Base-by-base conservation (phyloP, 768 basidiomycete genomes). In the Lyophyllum atratum region DNA sequence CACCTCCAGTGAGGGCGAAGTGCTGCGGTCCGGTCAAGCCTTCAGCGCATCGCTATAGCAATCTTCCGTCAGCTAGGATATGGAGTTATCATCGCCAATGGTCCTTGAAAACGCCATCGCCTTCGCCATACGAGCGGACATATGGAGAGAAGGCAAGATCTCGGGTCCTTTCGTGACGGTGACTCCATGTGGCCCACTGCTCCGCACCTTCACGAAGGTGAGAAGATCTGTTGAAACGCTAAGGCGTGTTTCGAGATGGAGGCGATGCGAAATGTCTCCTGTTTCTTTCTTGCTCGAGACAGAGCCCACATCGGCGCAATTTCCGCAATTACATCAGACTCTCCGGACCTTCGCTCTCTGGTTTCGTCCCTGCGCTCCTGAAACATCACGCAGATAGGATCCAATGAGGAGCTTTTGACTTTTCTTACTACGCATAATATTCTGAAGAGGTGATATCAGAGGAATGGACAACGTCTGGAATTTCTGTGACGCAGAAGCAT, bases 321-420 rank as follows among this genome's bases (percentile, higher is more conserved):
- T 67, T 11, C 17, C n/a, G 49, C 72, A 75, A 21, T 71, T 68
- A 53, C 74, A 74, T 9, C 70, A 70, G 37, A 76, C 56, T 37
- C 68, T 72, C 28, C 71, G 67, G 28, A 72, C 58, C 12, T 54
- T 55, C 1, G 54, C n/a, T n/a, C 31, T 49, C 24, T 56, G 21
- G 39, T 43, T 55, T 7, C 61, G 58, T 4, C 56, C 54, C 47
- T 67, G 68, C 3, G 59, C 52, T 8, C 70, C 69, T 12, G 75
- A 62, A 15, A 72, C 53, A 37, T 71, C 56, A 3, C 60, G 57
- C 26, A 77, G 61, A 26, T 73, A 72, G 2, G 59, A 43, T 8
- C 62, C 68, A 19, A 77, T 62, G 10, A 73, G 46, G 17, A 64
- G 59, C 43, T 65, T 57, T 11, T 66, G 45, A 0, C 60, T 49